Evolutionary conservation across 2,329 filamentous ascomycete species (phyloP).

Genomic region (Ramichloridium luteum): DNA sequence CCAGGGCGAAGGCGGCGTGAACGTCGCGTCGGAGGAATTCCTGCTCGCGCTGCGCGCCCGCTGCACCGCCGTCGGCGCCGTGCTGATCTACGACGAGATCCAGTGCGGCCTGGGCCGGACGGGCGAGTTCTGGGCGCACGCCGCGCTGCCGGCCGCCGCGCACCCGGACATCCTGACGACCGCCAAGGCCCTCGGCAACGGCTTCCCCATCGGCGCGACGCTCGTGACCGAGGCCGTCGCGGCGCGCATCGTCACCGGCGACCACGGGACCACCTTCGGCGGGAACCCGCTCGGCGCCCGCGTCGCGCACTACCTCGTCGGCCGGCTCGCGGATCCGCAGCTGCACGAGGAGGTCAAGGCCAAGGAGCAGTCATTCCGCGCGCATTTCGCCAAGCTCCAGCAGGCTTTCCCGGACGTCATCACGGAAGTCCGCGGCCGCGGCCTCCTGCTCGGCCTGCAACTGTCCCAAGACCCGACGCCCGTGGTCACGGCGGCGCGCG

Average conservation of each 20-base stretch:
- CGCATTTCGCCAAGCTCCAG: slow-evolving; percentile 45
- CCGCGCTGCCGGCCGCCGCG: slow-evolving; percentile 57
- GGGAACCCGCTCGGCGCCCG: slow-evolving; percentile 80
- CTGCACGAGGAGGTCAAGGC: slow-evolving; percentile 57
- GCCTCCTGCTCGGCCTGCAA: slow-evolving; percentile 79
- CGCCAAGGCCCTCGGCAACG: slow-evolving; percentile 92
- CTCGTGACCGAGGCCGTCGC: slow-evolving; percentile 55
- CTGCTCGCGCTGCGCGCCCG: slow-evolving; percentile 69
- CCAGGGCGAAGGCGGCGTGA: slow-evolving; percentile 90
- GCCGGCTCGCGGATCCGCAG: slow-evolving; percentile 56
- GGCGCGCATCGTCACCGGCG: slow-evolving; percentile 58
- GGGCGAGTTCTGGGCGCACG: slow-evolving; percentile 82
- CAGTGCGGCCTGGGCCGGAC: slow-evolving; percentile 87
- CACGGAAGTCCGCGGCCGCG: slow-evolving; percentile 67
- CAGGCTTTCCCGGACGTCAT: slow-evolving; percentile 58
- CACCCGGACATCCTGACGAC: slow-evolving; percentile 91
- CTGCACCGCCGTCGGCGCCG: slow-evolving; percentile 75
- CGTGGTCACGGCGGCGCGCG: slow-evolving; percentile 73
- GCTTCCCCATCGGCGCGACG: slow-evolving; percentile 85
- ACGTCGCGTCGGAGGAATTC: slow-evolving; percentile 72
- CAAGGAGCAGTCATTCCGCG: slow-evolving; percentile 51
- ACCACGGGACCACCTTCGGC: slow-evolving; percentile 90
- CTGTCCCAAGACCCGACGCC: slow-evolving; percentile 58
- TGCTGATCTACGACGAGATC: slow-evolving; percentile 93
- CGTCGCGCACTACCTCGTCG: slow-evolving; percentile 75